These are phyloP conservation scores for Aspergillus pseudotamarii DNA, from an alignment of 2,329 filamentous ascomycete species.

Conservation along the genomic window DNA sequence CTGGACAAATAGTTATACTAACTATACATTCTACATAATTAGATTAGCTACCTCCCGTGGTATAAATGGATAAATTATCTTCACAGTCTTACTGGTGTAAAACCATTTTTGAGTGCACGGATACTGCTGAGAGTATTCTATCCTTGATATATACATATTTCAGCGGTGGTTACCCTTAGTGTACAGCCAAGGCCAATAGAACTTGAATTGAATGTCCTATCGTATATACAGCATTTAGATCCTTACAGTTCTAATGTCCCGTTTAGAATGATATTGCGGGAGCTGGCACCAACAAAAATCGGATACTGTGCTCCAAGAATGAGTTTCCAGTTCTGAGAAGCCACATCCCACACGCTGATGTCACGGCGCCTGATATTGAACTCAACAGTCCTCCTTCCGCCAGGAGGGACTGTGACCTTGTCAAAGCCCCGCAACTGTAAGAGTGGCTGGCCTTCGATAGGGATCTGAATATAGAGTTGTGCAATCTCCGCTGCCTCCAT, in stretches of 20 bases:
- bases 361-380: slow-evolving; percentile 63
- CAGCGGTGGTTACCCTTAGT: too few relatives aligned
- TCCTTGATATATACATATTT: too few relatives aligned
- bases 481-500: slow-evolving; percentile 71
- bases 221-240: too few relatives aligned
- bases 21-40: too few relatives aligned
- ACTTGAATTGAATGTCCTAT: too few relatives aligned
- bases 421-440: slow-evolving; percentile 65
- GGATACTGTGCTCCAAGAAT: not conserved
- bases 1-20: too few relatives aligned
- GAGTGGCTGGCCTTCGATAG: slow-evolving; percentile 38
- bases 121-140: too few relatives aligned
- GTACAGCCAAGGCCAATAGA: too few relatives aligned
- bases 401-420: slow-evolving; percentile 49
- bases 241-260: not conserved
- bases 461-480: slow-evolving; percentile 51
- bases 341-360: slow-evolving; percentile 66
- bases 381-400: slow-evolving; percentile 47
- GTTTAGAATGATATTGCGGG: not conserved
- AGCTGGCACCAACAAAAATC: slow-evolving; percentile 3
- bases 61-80: too few relatives aligned
- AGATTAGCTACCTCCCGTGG: too few relatives aligned
- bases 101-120: too few relatives aligned
- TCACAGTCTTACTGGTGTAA: too few relatives aligned
- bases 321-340: slow-evolving; percentile 59